A percentile compares a stretch with the other conserved stretches of the same genome.
Evolutionary conservation across 768 basidiomycete species (phyloP).

Genomic region (Infundibulicybe gibba): DNA sequence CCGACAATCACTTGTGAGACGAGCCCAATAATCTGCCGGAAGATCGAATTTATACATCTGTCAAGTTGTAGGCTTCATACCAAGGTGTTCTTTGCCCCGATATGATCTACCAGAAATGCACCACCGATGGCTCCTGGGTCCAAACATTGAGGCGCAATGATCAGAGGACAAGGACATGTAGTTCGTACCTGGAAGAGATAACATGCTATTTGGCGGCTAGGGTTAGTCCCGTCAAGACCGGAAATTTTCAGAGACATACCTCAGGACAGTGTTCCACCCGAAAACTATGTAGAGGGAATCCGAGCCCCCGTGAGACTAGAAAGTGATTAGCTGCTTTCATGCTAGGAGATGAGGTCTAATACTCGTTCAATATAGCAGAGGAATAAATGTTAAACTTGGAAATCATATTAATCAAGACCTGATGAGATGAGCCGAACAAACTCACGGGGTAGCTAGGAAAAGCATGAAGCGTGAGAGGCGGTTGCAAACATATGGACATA

Average conservation of each 20-base stretch:
- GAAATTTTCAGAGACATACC: conserved; percentile 41
- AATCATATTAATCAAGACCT: not conserved
- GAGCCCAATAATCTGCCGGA: conserved; percentile 59
- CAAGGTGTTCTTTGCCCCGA: conserved; percentile 76
- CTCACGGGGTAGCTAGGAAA: conserved; percentile 56
- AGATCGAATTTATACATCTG: not conserved
- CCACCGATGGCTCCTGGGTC: conserved; percentile 58
- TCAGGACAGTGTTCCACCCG: conserved; percentile 87
- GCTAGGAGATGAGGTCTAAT: not conserved
- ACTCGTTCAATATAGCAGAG: conserved; percentile 68
- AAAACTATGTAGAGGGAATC: conserved; percentile 57
- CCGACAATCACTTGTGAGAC: conserved; percentile 68
- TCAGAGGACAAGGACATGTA: too few species aligned
- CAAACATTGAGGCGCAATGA: conserved; percentile 48
- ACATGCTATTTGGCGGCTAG: conserved; percentile 24
- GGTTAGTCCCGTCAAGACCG: not conserved
- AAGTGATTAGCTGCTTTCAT: not conserved
- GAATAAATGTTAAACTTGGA: conserved; percentile 77
- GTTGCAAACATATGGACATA: not conserved
- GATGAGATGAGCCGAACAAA: not conserved
- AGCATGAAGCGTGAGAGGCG: too few species aligned
- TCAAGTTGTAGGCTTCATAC: conserved; percentile 24
- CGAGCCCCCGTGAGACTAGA: conserved; percentile 55
- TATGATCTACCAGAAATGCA: conserved; percentile 68
- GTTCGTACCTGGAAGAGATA: conserved; percentile 32